phyloP scores from a whole-genome alignment of 345 rosid genomes.

The Lumnitzera racemosa region DNA sequence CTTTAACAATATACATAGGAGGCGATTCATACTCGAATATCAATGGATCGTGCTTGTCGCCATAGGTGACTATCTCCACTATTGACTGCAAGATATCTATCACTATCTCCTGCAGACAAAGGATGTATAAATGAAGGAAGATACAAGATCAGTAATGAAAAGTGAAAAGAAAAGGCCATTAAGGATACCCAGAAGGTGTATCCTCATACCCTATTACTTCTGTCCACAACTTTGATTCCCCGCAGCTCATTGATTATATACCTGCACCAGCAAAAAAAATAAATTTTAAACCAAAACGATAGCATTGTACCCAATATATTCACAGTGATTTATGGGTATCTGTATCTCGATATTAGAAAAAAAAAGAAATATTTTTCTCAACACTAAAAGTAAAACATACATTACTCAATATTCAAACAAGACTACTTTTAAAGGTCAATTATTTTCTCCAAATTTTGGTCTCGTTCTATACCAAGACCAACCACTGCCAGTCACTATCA shows the following conservation, averaged over 20 bases:
- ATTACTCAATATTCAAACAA: too few relatives aligned
- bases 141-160: constrained; percentile 6
- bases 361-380: too few relatives aligned
- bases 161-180: background rate
- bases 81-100: constrained; percentile 51
- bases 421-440: too few relatives aligned
- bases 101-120: constrained; percentile 30
- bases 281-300: background rate
- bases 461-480: too few relatives aligned
- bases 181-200: constrained; percentile 2
- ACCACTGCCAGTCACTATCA: too few relatives aligned
- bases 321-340: background rate
- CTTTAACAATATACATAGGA: background rate
- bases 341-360: too few relatives aligned
- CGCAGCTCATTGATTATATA: constrained; percentile 36
- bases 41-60: constrained; percentile 49
- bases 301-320: background rate
- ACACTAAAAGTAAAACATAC: too few relatives aligned
- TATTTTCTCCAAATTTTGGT: too few relatives aligned
- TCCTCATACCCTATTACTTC: constrained; percentile 32
- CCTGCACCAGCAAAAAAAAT: constrained; percentile 17
- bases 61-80: constrained; percentile 59
- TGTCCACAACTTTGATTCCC: constrained; percentile 36
- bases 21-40: constrained; percentile 41
- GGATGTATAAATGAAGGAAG: background rate